Evolutionary conservation across 148 eudicot genomes (phyloP).

Genomic region (Dysphania ambrosioides): DNA sequence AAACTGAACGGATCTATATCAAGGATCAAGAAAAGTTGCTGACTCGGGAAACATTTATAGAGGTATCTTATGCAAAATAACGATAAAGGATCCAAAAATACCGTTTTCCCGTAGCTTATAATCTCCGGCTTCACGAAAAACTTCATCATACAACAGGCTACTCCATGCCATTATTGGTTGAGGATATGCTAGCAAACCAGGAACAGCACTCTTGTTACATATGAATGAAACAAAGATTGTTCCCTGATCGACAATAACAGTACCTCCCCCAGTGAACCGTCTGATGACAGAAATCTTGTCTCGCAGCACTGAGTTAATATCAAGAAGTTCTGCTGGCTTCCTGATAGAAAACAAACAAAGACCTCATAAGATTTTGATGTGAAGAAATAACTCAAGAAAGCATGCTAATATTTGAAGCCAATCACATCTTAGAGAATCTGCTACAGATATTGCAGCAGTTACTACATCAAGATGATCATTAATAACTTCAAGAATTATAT

Average conservation of each 20-base stretch:
- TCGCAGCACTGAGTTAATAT: constrained; percentile 49
- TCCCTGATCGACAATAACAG: constrained; percentile 81
- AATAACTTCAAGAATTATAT: background rate
- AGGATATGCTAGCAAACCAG: constrained; percentile 76
- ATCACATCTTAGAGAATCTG: background rate
- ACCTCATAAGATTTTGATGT: constrained; percentile 2
- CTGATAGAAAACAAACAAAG: constrained; percentile 30
- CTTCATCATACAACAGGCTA: constrained; percentile 64
- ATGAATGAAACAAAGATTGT: constrained; percentile 83
- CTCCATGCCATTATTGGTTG: constrained; percentile 91
- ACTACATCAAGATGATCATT: background rate
- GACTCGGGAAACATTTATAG: background rate
- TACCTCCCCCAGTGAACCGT: too few relatives aligned
- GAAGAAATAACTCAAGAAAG: background rate
- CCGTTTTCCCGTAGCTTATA: constrained; percentile 86
- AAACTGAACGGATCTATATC: background rate
- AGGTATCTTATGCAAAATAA: background rate
- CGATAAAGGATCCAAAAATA: constrained; percentile 21
- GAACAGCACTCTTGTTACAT: constrained; percentile 78
- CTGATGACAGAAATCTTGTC: constrained; percentile 76
- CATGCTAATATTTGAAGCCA: background rate
- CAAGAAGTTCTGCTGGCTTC: constrained; percentile 84
- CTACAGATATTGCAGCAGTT: background rate
- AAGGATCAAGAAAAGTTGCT: background rate
- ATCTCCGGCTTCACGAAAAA: constrained; percentile 56